A percentile compares a stretch with the other conserved stretches of the same genome.
These are phyloP conservation scores for Auricularia sp. DNA, from an alignment of 768 basidiomycete species.

Conservation along the genomic window DNA sequence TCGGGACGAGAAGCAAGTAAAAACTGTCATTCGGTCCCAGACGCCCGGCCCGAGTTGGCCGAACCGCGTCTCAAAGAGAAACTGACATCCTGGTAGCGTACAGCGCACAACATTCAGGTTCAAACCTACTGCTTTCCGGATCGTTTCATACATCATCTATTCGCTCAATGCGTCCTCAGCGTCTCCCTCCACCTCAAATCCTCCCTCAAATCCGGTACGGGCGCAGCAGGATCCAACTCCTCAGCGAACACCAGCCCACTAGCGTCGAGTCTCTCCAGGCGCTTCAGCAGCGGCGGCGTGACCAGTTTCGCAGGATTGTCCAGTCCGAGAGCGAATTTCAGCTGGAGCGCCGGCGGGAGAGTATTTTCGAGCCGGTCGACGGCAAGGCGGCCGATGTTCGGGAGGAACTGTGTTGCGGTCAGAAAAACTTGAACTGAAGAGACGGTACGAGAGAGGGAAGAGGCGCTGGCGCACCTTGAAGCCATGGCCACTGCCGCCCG, in stretches of 20 bases:
- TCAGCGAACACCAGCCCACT: not conserved
- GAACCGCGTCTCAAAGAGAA: too few relatives aligned
- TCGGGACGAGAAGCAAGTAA: too few relatives aligned
- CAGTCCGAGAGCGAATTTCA: slow-evolving; percentile 49
- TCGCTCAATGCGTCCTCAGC: too few relatives aligned
- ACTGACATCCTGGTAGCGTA: too few relatives aligned
- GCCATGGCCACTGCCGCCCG: slow-evolving; percentile 81
- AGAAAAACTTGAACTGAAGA: not conserved
- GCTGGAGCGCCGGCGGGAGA: slow-evolving; percentile 39
- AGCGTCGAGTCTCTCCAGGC: not conserved
- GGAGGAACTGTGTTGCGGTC: slow-evolving; percentile 56
- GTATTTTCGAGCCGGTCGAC: slow-evolving; percentile 60
- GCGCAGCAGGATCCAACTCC: not conserved
- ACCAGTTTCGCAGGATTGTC: not conserved
- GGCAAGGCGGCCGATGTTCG: slow-evolving; percentile 70
- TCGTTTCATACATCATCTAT: too few relatives aligned
- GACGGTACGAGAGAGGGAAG: too few relatives aligned
- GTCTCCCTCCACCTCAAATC: too few relatives aligned
- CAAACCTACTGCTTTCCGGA: too few relatives aligned
- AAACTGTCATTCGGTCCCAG: too few relatives aligned
- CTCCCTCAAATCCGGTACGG: not conserved
- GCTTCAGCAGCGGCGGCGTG: not conserved
- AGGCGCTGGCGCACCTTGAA: slow-evolving; percentile 50
- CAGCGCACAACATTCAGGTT: too few relatives aligned
- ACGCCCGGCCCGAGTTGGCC: too few relatives aligned